A percentile compares a stretch with the other conserved stretches of the same genome.
Evolutionary conservation across 1,139 yeast genomes (phyloP).

Genomic region (Geotrichum aggregatum): DNA sequence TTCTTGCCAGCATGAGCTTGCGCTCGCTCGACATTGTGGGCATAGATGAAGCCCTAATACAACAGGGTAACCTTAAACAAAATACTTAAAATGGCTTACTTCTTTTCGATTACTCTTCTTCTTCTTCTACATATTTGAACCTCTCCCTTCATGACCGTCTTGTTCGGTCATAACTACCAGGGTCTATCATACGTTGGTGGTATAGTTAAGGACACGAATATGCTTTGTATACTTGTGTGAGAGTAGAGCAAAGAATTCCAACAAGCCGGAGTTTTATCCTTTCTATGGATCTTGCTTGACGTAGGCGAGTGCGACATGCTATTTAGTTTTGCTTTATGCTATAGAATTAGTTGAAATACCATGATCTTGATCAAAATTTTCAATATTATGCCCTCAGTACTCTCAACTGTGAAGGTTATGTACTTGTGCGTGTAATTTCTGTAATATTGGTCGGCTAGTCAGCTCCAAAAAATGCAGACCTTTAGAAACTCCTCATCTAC

Average conservation of each 20-base stretch:
- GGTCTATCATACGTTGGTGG: slow-evolving; percentile 12
- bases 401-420: too few species aligned
- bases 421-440: too few species aligned
- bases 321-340: too few species aligned
- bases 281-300: slow-evolving; percentile 21
- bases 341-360: too few species aligned
- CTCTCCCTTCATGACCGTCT: slow-evolving; percentile 19
- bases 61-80: slow-evolving; percentile 8
- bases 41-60: too few species aligned
- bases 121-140: background rate
- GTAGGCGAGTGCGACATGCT: slow-evolving; percentile 22
- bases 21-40: too few species aligned
- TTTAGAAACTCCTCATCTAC: too few species aligned
- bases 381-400: too few species aligned
- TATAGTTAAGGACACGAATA: slow-evolving; percentile 19
- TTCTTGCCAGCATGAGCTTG: too few species aligned
- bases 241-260: slow-evolving; percentile 21
- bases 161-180: slow-evolving; percentile 15
- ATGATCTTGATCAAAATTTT: too few species aligned
- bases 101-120: background rate
- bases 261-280: slow-evolving; percentile 24
- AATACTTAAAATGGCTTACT: background rate
- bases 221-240: slow-evolving; percentile 10
- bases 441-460: too few species aligned
- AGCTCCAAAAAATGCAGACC: too few species aligned